Evolutionary conservation across 139 green algal species (phyloP), one percentile per base, ranked within the genome.

Genomic region (Edaphochlamys debaryana): DNA sequence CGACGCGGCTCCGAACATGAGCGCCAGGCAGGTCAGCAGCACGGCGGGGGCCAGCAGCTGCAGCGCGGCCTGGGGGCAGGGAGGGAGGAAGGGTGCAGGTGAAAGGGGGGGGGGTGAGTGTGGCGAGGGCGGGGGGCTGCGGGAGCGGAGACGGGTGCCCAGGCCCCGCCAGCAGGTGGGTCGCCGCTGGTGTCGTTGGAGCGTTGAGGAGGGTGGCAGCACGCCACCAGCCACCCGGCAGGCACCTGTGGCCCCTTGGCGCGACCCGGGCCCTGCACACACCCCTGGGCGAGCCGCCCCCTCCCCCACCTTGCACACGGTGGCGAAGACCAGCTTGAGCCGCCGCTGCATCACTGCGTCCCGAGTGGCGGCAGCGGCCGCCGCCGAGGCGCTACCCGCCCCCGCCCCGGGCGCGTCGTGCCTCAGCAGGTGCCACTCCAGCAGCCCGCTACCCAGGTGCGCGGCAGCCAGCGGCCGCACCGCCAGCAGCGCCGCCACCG

Each of bases 351-450:
- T 17, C 25, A 80, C 23, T 4, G 9, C 4, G 19, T 80, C 73
- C 37, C 56, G 37, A 6, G 56, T n/a, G 17, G 22, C 56, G 56
- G 56, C 56, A 3, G 56, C 72, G 11, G 72, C 13, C 7, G 38
- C 20, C 37, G 36, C 34, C 52, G 32, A 20, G 22, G 36, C 29
- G 50, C 19, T 50, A 1, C 17, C 71, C 22, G 40, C 32, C 17
- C n/a, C 42, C 34, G 70, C 32, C 13, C 36, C 13, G 34, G 34
- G 4, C 56, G 25, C 73, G 25, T 56, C 38, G 27, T 80, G 73
- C 5, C 73, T 36, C 36, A 80, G 29, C 37, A 80, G 40, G 40
- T 80, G 73, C 56, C 56, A 80, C 73, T 80, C 73, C 73, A 80
- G 56, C 56, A 80, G 58, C 1, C 56, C 73, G 0, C 56, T 42